Conservation (phyloP, 805 yeast species). For the Wickerhamomyces sydowiorum region DNA sequence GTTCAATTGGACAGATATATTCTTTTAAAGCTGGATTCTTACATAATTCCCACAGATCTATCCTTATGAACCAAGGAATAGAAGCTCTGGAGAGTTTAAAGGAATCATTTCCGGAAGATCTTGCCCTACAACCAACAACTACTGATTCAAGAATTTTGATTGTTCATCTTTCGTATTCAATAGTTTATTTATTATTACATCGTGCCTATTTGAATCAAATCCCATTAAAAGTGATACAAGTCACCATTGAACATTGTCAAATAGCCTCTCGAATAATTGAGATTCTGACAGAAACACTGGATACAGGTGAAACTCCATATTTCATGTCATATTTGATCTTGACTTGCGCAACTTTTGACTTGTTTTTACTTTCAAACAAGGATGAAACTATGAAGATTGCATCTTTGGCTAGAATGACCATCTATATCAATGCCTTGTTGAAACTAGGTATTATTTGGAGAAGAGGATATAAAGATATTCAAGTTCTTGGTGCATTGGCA, state of each 20-base stretch:
- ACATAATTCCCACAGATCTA: constrained; percentile 27
- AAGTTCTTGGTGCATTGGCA: constrained; percentile 21
- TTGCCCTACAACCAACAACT: constrained; percentile 7
- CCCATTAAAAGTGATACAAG: constrained; percentile 22
- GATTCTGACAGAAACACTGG: constrained; percentile 11
- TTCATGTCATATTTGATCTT: constrained; percentile 27
- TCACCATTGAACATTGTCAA: constrained; percentile 20
- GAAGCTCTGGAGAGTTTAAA: constrained; percentile 17
- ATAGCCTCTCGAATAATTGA: constrained; percentile 19
- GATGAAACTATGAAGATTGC: constrained; percentile 14
- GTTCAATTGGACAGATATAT: constrained; percentile 27
- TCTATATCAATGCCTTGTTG: constrained; percentile 18
- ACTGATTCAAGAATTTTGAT: constrained; percentile 20
- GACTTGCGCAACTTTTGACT: constrained; percentile 27
- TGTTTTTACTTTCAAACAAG: constrained; percentile 24
- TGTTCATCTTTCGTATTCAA: constrained; percentile 25
- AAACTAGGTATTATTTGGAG: constrained; percentile 24
- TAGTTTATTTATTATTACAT: constrained; percentile 22
- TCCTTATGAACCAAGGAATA: constrained; percentile 25
- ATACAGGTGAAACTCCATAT: constrained; percentile 19
- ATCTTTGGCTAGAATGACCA: constrained; percentile 16
- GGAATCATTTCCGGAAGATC: constrained; percentile 18
- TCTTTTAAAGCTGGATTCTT: constrained; percentile 28
- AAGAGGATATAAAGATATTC: constrained; percentile 25
- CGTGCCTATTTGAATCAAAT: constrained; percentile 25